A percentile compares a stretch with the other conserved stretches of the same genome.
These are phyloP conservation scores for Candida xyloterini DNA, from an alignment of 805 yeast species.

Conservation along the genomic window DNA sequence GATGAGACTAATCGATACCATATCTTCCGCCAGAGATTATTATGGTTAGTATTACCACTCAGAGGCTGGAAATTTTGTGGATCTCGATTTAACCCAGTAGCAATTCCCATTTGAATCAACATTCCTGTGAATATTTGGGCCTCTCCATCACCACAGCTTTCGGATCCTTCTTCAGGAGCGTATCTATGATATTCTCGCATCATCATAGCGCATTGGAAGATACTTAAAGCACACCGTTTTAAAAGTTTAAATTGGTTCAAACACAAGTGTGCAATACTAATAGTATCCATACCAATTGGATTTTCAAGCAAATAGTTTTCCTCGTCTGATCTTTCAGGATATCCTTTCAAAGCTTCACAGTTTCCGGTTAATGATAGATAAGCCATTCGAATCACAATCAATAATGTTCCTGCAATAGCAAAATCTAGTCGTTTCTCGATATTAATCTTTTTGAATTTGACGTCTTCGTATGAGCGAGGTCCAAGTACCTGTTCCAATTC, in stretches of 20 bases:
- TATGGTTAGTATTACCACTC: slow-evolving; percentile 20
- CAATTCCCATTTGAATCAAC: slow-evolving; percentile 62
- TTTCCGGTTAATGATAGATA: slow-evolving; percentile 39
- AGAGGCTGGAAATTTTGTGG: slow-evolving; percentile 47
- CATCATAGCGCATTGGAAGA: slow-evolving; percentile 53
- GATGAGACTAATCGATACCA: slow-evolving; percentile 51
- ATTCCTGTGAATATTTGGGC: slow-evolving; percentile 54
- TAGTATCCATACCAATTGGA: slow-evolving; percentile 44
- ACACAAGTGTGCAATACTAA: slow-evolving; percentile 52
- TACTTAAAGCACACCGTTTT: slow-evolving; percentile 45
- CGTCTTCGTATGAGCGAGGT: slow-evolving; percentile 34
- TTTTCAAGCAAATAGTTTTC: slow-evolving; percentile 39
- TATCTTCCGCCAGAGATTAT: slow-evolving; percentile 53
- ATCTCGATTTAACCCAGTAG: slow-evolving; percentile 67
- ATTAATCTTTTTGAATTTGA: slow-evolving; percentile 29
- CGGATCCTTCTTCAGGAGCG: slow-evolving; percentile 55
- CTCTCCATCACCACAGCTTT: slow-evolving; percentile 55
- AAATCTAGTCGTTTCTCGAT: slow-evolving; percentile 45
- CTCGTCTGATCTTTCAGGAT: slow-evolving; percentile 27
- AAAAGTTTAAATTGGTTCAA: slow-evolving; percentile 52
- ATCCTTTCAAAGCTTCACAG: slow-evolving; percentile 22
- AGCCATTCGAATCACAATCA: slow-evolving; percentile 43
- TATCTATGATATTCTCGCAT: slow-evolving; percentile 47
- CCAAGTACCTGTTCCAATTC: slow-evolving; percentile 40
- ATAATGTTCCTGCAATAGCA: slow-evolving; percentile 45